A percentile compares a stretch with the other conserved stretches of the same genome.
These are phyloP conservation scores for Cicer cuneatum DNA, from an alignment of 306 rosid genomes.

Conservation along the genomic window DNA sequence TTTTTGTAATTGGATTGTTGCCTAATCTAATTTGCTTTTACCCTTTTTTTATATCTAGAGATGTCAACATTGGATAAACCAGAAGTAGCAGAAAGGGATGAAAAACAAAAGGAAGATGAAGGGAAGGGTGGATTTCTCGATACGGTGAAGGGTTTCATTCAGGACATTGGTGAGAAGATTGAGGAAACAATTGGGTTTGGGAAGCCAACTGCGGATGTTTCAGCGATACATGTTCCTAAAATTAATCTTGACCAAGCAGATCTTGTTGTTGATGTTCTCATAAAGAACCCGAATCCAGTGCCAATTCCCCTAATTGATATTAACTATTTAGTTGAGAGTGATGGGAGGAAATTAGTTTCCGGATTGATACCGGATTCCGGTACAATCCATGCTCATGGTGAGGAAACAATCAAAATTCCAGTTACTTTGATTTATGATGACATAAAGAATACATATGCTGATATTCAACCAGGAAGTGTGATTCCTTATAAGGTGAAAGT, in stretches of 20 bases:
- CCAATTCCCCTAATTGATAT: conserved; percentile 84
- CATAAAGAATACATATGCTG: conserved; percentile 66
- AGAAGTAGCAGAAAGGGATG: conserved; percentile 58
- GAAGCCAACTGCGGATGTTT: conserved; percentile 80
- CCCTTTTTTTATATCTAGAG: conserved; percentile 8
- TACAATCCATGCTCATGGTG: conserved; percentile 76
- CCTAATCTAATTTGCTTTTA: conserved; percentile 23
- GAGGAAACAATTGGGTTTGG: conserved; percentile 76
- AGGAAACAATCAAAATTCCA: conserved; percentile 77
- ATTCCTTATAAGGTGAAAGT: conserved; percentile 71
- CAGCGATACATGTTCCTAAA: conserved; percentile 63
- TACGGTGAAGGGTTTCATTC: conserved; percentile 77
- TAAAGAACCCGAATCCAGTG: conserved; percentile 80
- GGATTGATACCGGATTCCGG: conserved; percentile 91
- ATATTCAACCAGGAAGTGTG: conserved; percentile 71
- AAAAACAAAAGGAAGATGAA: conserved; percentile 52
- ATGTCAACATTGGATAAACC: conserved; percentile 64
- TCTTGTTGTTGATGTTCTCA: conserved; percentile 69
- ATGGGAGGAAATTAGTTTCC: conserved; percentile 76
- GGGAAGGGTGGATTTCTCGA: conserved; percentile 67
- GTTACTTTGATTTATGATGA: conserved; percentile 68
- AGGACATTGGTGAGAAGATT: conserved; percentile 79
- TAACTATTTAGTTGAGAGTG: conserved; percentile 73
- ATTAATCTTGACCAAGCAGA: conserved; percentile 73
- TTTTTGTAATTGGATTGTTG: conserved; percentile 15